phyloP scores from a whole-genome alignment of 2,329 filamentous ascomycete genomes.

The Ceratocystis cacaofunesta region DNA sequence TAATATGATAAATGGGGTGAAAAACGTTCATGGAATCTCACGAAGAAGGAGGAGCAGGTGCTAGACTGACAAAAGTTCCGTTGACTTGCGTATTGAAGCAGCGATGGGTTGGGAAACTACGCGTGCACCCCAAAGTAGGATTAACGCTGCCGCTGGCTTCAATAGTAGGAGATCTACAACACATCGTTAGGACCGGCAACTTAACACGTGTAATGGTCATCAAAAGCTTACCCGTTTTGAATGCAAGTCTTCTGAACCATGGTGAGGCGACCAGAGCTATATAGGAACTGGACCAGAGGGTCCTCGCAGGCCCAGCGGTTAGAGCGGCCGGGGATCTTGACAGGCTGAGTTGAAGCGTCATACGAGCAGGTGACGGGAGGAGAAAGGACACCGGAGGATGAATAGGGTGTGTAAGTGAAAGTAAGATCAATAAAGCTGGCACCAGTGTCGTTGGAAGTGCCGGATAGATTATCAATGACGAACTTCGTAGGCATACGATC shows the following conservation, averaged over 20 bases:
- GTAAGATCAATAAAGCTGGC: conserved; percentile 26
- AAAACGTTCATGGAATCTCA: background rate
- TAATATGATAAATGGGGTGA: background rate
- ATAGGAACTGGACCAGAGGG: conserved; percentile 31
- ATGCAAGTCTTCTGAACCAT: conserved; percentile 33
- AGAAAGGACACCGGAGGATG: conserved; percentile 22
- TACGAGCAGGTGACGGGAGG: conserved; percentile 30
- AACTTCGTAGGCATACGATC: conserved; percentile 29
- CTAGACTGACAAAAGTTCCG: conserved; percentile 12
- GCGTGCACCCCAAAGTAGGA: conserved; percentile 16
- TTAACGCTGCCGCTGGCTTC: conserved; percentile 18
- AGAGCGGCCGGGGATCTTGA: conserved; percentile 22
- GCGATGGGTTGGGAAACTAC: background rate
- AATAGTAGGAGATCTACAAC: conserved; percentile 14
- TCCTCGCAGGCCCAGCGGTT: conserved; percentile 32
- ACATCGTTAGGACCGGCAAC: background rate
- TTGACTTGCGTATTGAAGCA: conserved; percentile 1
- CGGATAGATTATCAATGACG: conserved; percentile 27
- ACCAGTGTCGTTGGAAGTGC: conserved; percentile 25
- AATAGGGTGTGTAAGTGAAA: conserved; percentile 25
- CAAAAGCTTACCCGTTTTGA: conserved; percentile 24
- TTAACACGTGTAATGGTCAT: background rate
- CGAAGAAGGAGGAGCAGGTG: background rate
- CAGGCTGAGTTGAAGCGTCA: conserved; percentile 29
- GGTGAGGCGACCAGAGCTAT: conserved; percentile 24